Base-by-base conservation (phyloP, 2,329 filamentous ascomycete species). In the Venturia nashicola region DNA sequence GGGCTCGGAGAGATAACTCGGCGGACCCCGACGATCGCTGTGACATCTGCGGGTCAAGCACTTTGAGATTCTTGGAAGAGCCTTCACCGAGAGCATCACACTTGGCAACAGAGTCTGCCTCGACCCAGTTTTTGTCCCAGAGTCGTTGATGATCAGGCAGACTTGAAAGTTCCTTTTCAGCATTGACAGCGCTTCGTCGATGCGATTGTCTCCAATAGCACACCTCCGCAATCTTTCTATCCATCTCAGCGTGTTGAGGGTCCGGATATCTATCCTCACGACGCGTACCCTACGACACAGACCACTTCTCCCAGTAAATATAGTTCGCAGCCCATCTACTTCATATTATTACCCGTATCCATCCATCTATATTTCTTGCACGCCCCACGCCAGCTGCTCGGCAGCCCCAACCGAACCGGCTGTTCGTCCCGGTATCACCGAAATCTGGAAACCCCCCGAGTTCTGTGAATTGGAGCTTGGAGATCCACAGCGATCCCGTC, bases 401-500 rank as follows among this genome's bases (percentile, higher is more conserved):
- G 51, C 51, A 57, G 5, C 1, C 5, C 5, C 51, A 57, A 36
- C 51, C 51, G 51, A 55, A 5, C 36, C 51, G 51, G 32, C 14
- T 36, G 8, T 34, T 36, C 51, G 51, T 27, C 51, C 51, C 51
- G 51, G n/a, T 5, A 36, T n/a, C 51, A 57, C 51, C 51, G 51
- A 57, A 57, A 57, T 57, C 51, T n/a, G 27, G 48, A 57, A n/a
- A 20, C n/a, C 1, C 7, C 16, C 32, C 23, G 14, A 34, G 3
- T 14, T 23, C 12, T 23, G 16, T n/a, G 14, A n/a, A 34, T 34
- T 57, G 16, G 23, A 57, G 51, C n/a, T 55, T n/a, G 51, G 18
- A 57, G 27, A 57, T 57, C 51, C 32, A 57, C 51, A 57, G 51
- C 51, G 51, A 57, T 55, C 51, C 51, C 27, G 51, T n/a, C n/a